Evolutionary conservation across 2,329 filamentous ascomycete species (phyloP).

Genomic region (Pseudovirgaria hyperparasitica): DNA sequence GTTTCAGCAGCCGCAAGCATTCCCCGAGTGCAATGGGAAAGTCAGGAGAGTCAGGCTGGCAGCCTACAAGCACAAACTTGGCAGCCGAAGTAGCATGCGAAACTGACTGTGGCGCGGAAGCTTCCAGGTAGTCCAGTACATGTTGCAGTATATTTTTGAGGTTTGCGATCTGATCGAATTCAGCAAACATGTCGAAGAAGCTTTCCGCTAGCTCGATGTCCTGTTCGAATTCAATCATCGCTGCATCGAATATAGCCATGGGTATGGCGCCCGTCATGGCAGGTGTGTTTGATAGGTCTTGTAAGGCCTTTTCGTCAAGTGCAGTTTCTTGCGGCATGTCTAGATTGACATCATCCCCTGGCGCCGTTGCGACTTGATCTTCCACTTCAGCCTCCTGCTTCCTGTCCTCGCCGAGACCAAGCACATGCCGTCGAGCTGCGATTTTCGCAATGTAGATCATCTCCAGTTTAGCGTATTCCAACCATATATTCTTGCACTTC

Average conservation of each 20-base stretch:
- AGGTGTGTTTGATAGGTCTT: constrained; percentile 57
- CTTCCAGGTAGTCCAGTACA: constrained; percentile 52
- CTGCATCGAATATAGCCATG: constrained; percentile 78
- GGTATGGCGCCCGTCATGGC: constrained; percentile 89
- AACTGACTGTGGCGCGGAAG: constrained; percentile 39
- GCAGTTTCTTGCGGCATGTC: constrained; percentile 37
- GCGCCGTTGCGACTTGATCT: constrained; percentile 40
- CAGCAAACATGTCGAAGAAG: constrained; percentile 70
- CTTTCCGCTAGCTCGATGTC: constrained; percentile 51
- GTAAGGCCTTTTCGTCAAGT: constrained; percentile 42
- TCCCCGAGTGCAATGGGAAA: constrained; percentile 62
- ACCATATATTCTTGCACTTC: constrained; percentile 59
- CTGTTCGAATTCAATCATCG: constrained; percentile 64
- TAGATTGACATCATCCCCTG: constrained; percentile 50
- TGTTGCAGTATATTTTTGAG: constrained; percentile 57
- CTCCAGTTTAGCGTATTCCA: constrained; percentile 83
- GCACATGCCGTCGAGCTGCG: constrained; percentile 55
- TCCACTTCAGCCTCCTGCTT: constrained; percentile 29
- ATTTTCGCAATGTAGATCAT: constrained; percentile 85
- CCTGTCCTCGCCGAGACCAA: constrained; percentile 44
- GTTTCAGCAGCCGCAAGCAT: constrained; percentile 50
- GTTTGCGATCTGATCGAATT: constrained; percentile 55
- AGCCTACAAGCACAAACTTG: constrained; percentile 56
- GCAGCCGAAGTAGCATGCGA: constrained; percentile 55
- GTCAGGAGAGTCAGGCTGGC: constrained; percentile 49